These are phyloP conservation scores for Cladobotryum mycophilum DNA, from an alignment of 2,329 filamentous ascomycete species.

Conservation along the genomic window DNA sequence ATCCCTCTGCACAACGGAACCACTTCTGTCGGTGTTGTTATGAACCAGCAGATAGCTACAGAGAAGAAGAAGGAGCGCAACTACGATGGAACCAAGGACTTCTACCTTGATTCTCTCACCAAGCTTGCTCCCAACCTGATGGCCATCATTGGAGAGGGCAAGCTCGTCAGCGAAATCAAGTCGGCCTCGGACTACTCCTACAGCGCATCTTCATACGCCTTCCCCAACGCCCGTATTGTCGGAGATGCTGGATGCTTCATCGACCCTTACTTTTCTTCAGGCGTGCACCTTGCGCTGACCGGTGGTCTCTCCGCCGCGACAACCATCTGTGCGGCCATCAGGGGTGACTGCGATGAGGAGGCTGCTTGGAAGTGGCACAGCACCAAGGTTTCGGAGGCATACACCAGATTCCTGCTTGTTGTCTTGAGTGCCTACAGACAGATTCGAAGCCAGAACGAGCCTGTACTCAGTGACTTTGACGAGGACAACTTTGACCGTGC, in stretches of 20 bases:
- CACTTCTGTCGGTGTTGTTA: conserved; percentile 35
- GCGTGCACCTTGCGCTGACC: conserved; percentile 37
- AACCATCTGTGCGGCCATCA: conserved; percentile 33
- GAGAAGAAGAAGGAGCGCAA: conserved; percentile 21
- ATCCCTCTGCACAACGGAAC: conserved; percentile 44
- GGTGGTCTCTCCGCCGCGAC: conserved; percentile 37
- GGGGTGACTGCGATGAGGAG: conserved; percentile 31
- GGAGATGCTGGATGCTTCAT: conserved; percentile 44
- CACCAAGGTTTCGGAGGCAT: conserved; percentile 36
- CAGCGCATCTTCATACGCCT: conserved; percentile 34
- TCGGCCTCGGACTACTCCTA: conserved; percentile 42
- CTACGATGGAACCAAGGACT: conserved; percentile 16
- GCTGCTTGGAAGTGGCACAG: conserved; percentile 33
- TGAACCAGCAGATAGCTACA: conserved; percentile 29
- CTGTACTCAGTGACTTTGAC: conserved; percentile 34
- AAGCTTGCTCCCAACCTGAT: conserved; percentile 24
- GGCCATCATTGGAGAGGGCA: conserved; percentile 23
- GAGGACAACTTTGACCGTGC: conserved; percentile 38
- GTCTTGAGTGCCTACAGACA: conserved; percentile 25
- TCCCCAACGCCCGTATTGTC: conserved; percentile 30
- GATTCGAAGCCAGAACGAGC: conserved; percentile 30
- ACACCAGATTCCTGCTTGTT: conserved; percentile 36
- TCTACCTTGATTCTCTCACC: conserved; percentile 27
- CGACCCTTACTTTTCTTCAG: conserved; percentile 42
- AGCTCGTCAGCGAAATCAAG: conserved; percentile 30